Base-by-base conservation (phyloP, 768 basidiomycete genomes). In the Rhodotorula graminis region DNA sequence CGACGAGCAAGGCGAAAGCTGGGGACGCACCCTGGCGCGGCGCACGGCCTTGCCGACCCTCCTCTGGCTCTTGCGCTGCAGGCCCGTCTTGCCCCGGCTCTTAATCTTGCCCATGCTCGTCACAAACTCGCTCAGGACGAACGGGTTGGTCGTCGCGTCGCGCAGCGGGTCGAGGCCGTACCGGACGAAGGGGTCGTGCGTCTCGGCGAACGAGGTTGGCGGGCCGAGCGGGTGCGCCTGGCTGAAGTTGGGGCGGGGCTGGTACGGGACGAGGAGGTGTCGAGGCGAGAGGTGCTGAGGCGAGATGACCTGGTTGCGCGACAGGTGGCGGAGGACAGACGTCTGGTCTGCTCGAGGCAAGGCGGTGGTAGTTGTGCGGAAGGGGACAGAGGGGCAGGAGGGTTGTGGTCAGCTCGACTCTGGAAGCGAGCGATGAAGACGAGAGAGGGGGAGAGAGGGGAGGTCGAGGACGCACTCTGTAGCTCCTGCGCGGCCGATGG, bases 21-120 rank as follows among this genome's bases (percentile, higher is more conserved):
- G 37, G 37, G 9, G 27, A 63, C 75, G 57, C 50, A 76, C 75
- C 67, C 75, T 62, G 37, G 75, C 75, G n/a, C 75, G 57, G 61
- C 72, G 46, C 49, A 76, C 67, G 15, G 72, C 69, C 64, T 76
- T 76, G 31, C 69, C 75, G 31, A 76, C 49, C 58, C 67, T 65
- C 31, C 75, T 52, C 75, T 76, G 75, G 46, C 33, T 65, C 49
- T 70, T 67, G 47, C 72, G 47, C 64, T 76, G 75, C 60, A 76
- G 27, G 1, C 64, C 64, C 33, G 75, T 76, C 66, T 76, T 73
- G 19, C 72, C 72, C 8, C 75, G 25, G 23, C 62, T 46, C 66
- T 71, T 65, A 49, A 76, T 73, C 67, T 73, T 76, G 29, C 75
- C 75, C 75, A 76, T 76, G 18, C 47, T 69, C 59, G 75, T 76